Percentiles rank a stretch among this genome's conserved stretches.
These are phyloP conservation scores for Albophoma yamanashiensis DNA, from an alignment of 2,329 filamentous ascomycete genomes.

Conservation along the genomic window DNA sequence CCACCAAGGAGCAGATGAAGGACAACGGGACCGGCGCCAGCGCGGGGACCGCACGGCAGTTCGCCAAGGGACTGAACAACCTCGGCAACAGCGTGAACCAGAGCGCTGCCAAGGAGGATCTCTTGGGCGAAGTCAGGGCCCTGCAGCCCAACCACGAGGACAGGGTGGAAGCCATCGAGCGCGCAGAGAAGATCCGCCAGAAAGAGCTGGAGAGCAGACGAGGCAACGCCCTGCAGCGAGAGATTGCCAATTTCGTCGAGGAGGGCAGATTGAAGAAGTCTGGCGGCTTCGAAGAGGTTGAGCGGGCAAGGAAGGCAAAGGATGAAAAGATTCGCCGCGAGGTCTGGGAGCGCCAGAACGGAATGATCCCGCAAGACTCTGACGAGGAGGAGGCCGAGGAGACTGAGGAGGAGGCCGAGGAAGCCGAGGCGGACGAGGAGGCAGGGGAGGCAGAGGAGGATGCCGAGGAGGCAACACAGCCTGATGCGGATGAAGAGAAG, in stretches of 20 bases:
- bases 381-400: slow-evolving; percentile 21
- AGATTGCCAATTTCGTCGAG: slow-evolving; percentile 74
- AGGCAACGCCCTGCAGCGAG: slow-evolving; percentile 70
- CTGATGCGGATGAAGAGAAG: not conserved
- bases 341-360: slow-evolving; percentile 59
- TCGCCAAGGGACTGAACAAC: slow-evolving; percentile 42
- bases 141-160: slow-evolving; percentile 91
- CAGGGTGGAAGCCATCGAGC: slow-evolving; percentile 87
- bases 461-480: slow-evolving; percentile 1
- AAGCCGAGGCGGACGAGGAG: slow-evolving; percentile 5
- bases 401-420: slow-evolving; percentile 11
- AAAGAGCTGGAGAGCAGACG: slow-evolving; percentile 73
- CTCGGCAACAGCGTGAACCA: slow-evolving; percentile 55
- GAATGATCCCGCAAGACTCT: slow-evolving; percentile 33
- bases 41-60: slow-evolving; percentile 40
- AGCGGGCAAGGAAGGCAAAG: slow-evolving; percentile 71
- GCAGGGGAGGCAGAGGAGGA: slow-evolving; percentile 1
- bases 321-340: slow-evolving; percentile 81
- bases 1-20: slow-evolving; percentile 95
- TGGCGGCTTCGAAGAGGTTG: slow-evolving; percentile 88
- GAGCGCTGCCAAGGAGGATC: slow-evolving; percentile 74
- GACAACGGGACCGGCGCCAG: slow-evolving; percentile 46
- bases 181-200: slow-evolving; percentile 85
- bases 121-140: slow-evolving; percentile 86
- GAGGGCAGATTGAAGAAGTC: slow-evolving; percentile 93